Base-by-base conservation (phyloP, 2,329 filamentous ascomycete species). In the Lasiodiplodia sp. region DNA sequence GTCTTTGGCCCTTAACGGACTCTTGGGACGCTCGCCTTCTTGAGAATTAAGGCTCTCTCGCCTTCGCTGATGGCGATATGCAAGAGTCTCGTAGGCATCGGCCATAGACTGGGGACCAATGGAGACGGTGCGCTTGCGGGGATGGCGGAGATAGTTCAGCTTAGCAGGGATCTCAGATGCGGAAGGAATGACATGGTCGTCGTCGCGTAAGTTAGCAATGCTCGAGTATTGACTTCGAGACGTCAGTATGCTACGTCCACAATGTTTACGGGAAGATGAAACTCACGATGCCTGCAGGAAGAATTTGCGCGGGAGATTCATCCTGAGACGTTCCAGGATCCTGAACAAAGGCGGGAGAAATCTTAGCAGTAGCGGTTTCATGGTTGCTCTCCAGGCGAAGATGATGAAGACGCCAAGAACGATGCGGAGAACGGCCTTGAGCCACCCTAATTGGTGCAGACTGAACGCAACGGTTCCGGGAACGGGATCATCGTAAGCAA, bases 91-190 rank as follows among this genome's bases (percentile, higher is more conserved):
- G 81, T 97, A 97, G 28, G 94, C 96, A 81, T 99, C 96, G 2
- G 96, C 96, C 70, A 94, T 94, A 56, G 94, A 97, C 81, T 98
- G 96, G 1, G 96, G 96, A 0, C 96, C 96, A 66, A 98, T 88
- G 6, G 94, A 97, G 40, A 98, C 89, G 38, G 94, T 91, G 64
- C 96, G 88, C 70, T 91, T 91, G 69, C 93, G 87, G 0, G 93
- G 92, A 73, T 95, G 90, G 28, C 93, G 89, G 56, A 98, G 92
- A 52, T 90, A 93, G 70, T 90, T 91, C 28, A 97, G 86, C 76
- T 97, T 89, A 38, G 88, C 87, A 3, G 95, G 93, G 25, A 98
- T 88, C 70, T 97, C 93, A 28, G 91, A 92, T n/a, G 96, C 91
- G 12, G 90, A 90, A 14, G 96, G 96, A 73, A 99, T 90, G 64